Percentiles rank a stretch among this genome's conserved stretches.
Evolutionary conservation across 192 early-diverging fungal species (phyloP).

Genomic region (Phlyctochytrium planicorne): DNA sequence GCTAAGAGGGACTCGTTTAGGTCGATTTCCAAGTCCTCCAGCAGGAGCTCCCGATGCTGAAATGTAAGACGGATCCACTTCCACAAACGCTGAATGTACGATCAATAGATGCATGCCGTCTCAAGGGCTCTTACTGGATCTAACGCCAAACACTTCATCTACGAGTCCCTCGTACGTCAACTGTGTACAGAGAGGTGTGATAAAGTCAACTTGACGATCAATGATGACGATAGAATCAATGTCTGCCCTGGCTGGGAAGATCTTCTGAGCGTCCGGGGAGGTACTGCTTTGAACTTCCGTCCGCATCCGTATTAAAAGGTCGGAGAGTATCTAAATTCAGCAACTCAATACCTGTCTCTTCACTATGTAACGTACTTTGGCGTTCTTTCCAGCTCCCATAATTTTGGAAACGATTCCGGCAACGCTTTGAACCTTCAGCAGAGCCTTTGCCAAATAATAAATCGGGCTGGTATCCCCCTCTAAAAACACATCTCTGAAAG

Average conservation of each 20-base stretch:
- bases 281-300: no score
- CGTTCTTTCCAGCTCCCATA: slow-evolving; percentile 83
- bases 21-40: slow-evolving; percentile 5
- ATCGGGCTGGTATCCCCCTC: slow-evolving; percentile 76
- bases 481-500: slow-evolving; percentile 79
- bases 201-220: slow-evolving; percentile 85
- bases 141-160: slow-evolving; percentile 89
- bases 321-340: slow-evolving; percentile 32
- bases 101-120: background rate
- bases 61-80: slow-evolving; percentile 59
- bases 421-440: slow-evolving; percentile 87
- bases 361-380: slow-evolving; percentile 63
- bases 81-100: slow-evolving; percentile 63
- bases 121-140: slow-evolving; percentile 54
- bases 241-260: slow-evolving; percentile 38
- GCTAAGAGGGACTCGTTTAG: slow-evolving; percentile 78
- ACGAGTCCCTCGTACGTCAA: slow-evolving; percentile 96
- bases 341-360: slow-evolving; percentile 13
- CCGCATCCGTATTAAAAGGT: slow-evolving; percentile 83
- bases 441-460: slow-evolving; percentile 69
- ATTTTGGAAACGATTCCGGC: slow-evolving; percentile 90
- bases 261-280: no score
- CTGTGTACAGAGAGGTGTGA: slow-evolving; percentile 92
- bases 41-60: background rate
- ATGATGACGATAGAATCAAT: slow-evolving; percentile 84